A percentile compares a stretch with the other conserved stretches of the same genome.
phyloP scores from a whole-genome alignment of 129 eudicot species.

The Helianthus annuus region HanXRQr2.0-SUNRISE NC_035436.2:205040003-205040502 shows the following conservation, averaged over 20 bases:
- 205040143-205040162: too few species aligned
- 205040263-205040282: too few species aligned
- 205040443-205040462: conserved; percentile 69
- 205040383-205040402: conserved; percentile 15
- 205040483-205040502: conserved; percentile 34
- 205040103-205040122: too few species aligned
- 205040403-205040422: conserved; percentile 57
- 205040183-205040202: too few species aligned
- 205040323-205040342: too few species aligned
- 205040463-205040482: conserved; percentile 40
- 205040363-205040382: neutral
- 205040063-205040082: neutral
- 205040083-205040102: neutral
- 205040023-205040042: neutral
- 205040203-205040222: too few species aligned
- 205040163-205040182: too few species aligned
- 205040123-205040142: too few species aligned
- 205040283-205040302: too few species aligned
- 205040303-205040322: too few species aligned
- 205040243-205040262: too few species aligned
- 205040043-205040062: conserved; percentile 7
- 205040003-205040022: conserved; percentile 27
- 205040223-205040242: too few species aligned
- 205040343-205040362: neutral
- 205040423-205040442: conserved; percentile 56